Conservation (phyloP, 2,329 filamentous ascomycete species). For the Tolypocladium nubicola region DNA sequence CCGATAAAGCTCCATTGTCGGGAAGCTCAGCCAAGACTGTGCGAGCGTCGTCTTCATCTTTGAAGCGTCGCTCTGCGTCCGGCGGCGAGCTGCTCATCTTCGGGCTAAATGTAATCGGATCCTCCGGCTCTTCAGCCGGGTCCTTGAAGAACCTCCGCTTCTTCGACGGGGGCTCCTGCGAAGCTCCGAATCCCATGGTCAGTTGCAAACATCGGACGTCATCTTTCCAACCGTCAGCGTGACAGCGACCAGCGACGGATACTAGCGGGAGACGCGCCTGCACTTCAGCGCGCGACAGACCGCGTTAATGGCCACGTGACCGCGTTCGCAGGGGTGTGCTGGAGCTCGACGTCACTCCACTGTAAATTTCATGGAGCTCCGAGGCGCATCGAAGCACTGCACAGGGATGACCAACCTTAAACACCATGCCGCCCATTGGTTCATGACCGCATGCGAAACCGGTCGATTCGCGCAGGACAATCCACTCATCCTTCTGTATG, state of each 20-base stretch:
- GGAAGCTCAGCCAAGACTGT: conserved; percentile 6
- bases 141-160: conserved; percentile 28
- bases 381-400: background rate
- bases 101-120: conserved; percentile 12
- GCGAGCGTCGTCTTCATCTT: conserved; percentile 9
- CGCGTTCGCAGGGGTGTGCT: conserved; percentile 9
- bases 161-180: conserved; percentile 34
- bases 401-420: conserved; percentile 3
- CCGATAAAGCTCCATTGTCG: conserved; percentile 2
- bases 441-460: background rate
- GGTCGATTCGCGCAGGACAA: background rate
- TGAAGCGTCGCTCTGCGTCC: conserved; percentile 14
- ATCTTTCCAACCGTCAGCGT: background rate
- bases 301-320: conserved; percentile 31
- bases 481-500: conserved; percentile 20
- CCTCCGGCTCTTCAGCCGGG: conserved; percentile 17
- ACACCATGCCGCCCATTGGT: conserved; percentile 9
- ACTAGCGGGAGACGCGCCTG: conserved; percentile 25
- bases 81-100: conserved; percentile 12
- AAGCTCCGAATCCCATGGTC: conserved; percentile 27
- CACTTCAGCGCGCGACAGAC: conserved; percentile 19
- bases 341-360: conserved; percentile 13
- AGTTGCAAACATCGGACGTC: conserved; percentile 1
- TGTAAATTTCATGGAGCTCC: conserved; percentile 1
- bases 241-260: background rate